Evolutionary conservation across 2,329 filamentous ascomycete species (phyloP).

Genomic region (Stagonosporopsis vannaccii): DNA sequence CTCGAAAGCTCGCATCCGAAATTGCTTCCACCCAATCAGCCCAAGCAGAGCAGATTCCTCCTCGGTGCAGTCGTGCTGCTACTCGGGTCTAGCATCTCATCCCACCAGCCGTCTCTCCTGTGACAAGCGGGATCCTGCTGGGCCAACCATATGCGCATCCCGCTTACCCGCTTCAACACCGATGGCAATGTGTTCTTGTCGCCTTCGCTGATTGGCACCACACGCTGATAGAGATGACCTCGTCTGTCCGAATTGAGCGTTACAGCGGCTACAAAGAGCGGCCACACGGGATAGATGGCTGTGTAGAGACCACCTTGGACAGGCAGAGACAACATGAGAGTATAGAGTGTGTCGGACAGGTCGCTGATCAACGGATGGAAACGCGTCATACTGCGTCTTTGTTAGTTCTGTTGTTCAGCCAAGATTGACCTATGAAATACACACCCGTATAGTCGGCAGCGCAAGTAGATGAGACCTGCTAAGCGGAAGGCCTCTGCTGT

Average conservation of each 20-base stretch:
- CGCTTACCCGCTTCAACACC: conserved; percentile 41
- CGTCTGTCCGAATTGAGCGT: conserved; percentile 43
- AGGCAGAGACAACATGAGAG: conserved; percentile 36
- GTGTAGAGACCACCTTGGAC: conserved; percentile 44
- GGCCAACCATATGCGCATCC: conserved; percentile 41
- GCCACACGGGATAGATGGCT: conserved; percentile 45
- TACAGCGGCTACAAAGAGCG: conserved; percentile 43
- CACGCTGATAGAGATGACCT: conserved; percentile 40
- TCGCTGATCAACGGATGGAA: conserved; percentile 41
- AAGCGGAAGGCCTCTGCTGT: conserved; percentile 43
- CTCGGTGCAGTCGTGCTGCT: conserved; percentile 34
- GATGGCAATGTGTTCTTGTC: conserved; percentile 43
- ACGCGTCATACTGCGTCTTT: conserved; percentile 33
- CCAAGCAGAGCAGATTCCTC: conserved; percentile 24
- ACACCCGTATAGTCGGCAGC: conserved; percentile 42
- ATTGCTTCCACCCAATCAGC: conserved; percentile 1
- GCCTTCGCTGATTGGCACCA: conserved; percentile 42
- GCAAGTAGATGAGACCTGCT: conserved; percentile 42
- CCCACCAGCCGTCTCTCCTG: conserved; percentile 42
- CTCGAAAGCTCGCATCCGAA: background rate
- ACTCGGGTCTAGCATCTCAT: conserved; percentile 42
- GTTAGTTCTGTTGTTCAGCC: conserved; percentile 6
- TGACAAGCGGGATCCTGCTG: conserved; percentile 34
- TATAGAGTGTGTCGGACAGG: conserved; percentile 36
- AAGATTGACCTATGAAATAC: background rate